Conservation (phyloP, 1,284 basidiomycete species). For the Ustilago esculenta region DNA sequence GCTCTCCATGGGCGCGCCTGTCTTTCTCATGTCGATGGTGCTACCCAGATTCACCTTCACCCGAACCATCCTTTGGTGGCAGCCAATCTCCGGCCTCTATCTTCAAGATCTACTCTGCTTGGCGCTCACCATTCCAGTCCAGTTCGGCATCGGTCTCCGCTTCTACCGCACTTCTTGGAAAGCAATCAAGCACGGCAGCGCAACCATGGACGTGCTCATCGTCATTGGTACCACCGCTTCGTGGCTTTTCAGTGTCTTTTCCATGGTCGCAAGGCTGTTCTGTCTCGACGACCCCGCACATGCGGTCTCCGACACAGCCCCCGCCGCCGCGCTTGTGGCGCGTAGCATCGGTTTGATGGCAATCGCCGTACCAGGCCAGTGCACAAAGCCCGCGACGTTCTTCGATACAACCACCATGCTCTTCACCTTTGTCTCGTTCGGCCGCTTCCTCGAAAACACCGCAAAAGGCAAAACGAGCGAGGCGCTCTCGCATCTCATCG, state of each 20-base stretch:
- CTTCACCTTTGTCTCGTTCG: slow-evolving; percentile 94
- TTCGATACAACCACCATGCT: slow-evolving; percentile 99
- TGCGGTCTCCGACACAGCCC: not conserved
- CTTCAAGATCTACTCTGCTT: slow-evolving; percentile 85
- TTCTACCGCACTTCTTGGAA: slow-evolving; percentile 93
- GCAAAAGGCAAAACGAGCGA: slow-evolving; percentile 97
- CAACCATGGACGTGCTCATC: slow-evolving; percentile 91
- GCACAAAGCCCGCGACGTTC: slow-evolving; percentile 85
- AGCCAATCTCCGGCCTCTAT: slow-evolving; percentile 71
- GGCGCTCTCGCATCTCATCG: slow-evolving; percentile 94
- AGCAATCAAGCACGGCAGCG: slow-evolving; percentile 84
- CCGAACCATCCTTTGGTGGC: slow-evolving; percentile 58
- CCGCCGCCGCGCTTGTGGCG: slow-evolving; percentile 2
- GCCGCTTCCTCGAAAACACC: slow-evolving; percentile 92
- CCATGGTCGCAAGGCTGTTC: slow-evolving; percentile 70
- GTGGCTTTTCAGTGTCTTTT: slow-evolving; percentile 84
- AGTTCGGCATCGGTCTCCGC: slow-evolving; percentile 86
- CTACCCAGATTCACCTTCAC: slow-evolving; percentile 72
- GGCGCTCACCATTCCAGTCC: slow-evolving; percentile 87
- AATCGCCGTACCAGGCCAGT: slow-evolving; percentile 65
- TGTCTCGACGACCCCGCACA: slow-evolving; percentile 28
- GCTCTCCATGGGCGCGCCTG: slow-evolving; percentile 84
- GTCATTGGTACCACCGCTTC: slow-evolving; percentile 94
- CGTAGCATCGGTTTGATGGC: slow-evolving; percentile 28
- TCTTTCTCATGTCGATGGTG: slow-evolving; percentile 91